Percentiles rank a stretch among this genome's conserved stretches.
phyloP scores from a whole-genome alignment of 768 basidiomycete genomes.

The Crucibulum laeve region DNA sequence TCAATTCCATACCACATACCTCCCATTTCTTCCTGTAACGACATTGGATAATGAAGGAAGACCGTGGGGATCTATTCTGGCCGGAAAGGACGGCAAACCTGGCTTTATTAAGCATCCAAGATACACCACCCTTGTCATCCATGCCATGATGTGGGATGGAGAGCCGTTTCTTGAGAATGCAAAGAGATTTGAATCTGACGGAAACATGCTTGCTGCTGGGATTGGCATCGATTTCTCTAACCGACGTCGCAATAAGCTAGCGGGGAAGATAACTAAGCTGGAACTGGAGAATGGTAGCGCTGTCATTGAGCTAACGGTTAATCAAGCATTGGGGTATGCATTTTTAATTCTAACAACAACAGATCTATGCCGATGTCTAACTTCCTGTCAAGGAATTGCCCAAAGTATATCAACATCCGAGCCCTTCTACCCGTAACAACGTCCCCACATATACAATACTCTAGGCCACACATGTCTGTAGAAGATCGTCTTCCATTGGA shows the following conservation, averaged over 20 bases:
- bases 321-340: slow-evolving; percentile 55
- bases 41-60: slow-evolving; percentile 44
- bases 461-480: slow-evolving; percentile 23
- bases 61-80: slow-evolving; percentile 59
- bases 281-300: slow-evolving; percentile 17
- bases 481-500: slow-evolving; percentile 44
- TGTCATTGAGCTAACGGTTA: slow-evolving; percentile 40
- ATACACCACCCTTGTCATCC: slow-evolving; percentile 32
- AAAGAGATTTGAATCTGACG: slow-evolving; percentile 12
- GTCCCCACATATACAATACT: slow-evolving; percentile 31
- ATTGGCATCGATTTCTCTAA: slow-evolving; percentile 58
- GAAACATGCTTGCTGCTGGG: slow-evolving; percentile 41
- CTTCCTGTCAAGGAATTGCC: slow-evolving; percentile 48
- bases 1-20: slow-evolving; percentile 39
- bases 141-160: slow-evolving; percentile 44
- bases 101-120: slow-evolving; percentile 39
- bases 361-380: not conserved
- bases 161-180: slow-evolving; percentile 47
- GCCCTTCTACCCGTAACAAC: slow-evolving; percentile 40
- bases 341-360: not conserved
- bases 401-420: slow-evolving; percentile 63
- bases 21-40: slow-evolving; percentile 55
- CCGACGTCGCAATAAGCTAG: slow-evolving; percentile 59
- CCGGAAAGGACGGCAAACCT: slow-evolving; percentile 35
- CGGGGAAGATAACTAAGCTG: slow-evolving; percentile 37